Evolutionary conservation across 2,329 filamentous ascomycete species (phyloP).

Genomic region (Alternaria conjuncta): DNA sequence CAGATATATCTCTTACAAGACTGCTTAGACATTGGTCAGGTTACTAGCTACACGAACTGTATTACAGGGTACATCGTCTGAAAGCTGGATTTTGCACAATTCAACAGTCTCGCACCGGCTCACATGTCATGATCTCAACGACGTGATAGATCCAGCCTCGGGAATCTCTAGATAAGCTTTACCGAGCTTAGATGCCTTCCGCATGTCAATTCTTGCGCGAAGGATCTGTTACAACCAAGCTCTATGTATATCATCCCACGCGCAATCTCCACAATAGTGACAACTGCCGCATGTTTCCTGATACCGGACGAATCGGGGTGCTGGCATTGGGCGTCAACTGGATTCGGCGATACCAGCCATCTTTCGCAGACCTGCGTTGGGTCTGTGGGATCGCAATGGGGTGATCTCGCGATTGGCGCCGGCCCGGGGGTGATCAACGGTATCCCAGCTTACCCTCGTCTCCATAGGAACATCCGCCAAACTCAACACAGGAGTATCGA

Average conservation of each 20-base stretch:
- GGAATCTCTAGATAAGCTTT: neutral
- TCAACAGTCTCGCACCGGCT: neutral
- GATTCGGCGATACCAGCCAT: constrained; percentile 9
- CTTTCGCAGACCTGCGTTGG: neutral
- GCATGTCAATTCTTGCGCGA: neutral
- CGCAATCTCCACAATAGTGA: constrained; percentile 2
- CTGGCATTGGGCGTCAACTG: neutral
- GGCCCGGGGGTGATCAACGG: constrained; percentile 20
- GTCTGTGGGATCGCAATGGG: constrained; percentile 3
- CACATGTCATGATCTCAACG: neutral
- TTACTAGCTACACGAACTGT: neutral
- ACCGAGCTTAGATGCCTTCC: neutral
- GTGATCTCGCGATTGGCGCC: constrained; percentile 14
- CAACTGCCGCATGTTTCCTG: neutral
- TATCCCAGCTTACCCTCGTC: constrained; percentile 13
- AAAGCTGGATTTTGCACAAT: neutral
- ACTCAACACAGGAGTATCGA: neutral
- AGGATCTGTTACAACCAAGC: neutral
- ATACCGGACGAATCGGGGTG: neutral
- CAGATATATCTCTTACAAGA: neutral
- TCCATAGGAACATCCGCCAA: constrained; percentile 12
- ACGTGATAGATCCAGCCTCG: neutral
- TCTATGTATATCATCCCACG: neutral
- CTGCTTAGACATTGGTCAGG: fast-evolving
- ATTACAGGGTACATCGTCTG: neutral